A percentile compares a stretch with the other conserved stretches of the same genome.
Evolutionary conservation across 2,329 filamentous ascomycete species (phyloP).

Genomic region (Colletotrichum musae): DNA sequence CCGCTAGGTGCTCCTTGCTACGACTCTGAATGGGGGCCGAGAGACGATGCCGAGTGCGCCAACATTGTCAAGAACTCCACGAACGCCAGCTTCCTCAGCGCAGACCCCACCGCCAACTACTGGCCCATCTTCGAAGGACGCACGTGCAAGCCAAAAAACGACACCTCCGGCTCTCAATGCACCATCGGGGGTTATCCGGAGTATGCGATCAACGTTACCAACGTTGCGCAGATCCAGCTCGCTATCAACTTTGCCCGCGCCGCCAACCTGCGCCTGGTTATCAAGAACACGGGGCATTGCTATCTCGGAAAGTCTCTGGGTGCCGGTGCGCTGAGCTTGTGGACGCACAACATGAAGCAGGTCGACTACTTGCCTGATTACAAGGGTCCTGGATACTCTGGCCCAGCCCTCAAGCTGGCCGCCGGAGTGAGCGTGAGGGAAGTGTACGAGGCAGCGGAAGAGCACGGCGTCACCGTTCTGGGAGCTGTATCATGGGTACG

Average conservation of each 20-base stretch:
- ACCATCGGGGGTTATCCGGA: background rate
- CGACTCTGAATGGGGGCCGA: background rate
- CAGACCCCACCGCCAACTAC: background rate
- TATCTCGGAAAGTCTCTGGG: constrained; percentile 54
- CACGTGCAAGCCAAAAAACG: constrained; percentile 3
- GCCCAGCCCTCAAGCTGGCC: constrained; percentile 50
- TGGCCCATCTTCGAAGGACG: constrained; percentile 18
- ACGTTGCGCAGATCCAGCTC: background rate
- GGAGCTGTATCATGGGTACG: too few species aligned
- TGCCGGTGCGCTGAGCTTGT: constrained; percentile 52
- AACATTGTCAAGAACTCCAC: background rate
- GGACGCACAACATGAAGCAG: constrained; percentile 56
- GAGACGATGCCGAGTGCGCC: background rate
- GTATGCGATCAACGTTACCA: background rate
- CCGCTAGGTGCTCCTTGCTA: background rate
- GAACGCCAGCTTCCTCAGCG: constrained; percentile 1
- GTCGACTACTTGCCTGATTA: background rate
- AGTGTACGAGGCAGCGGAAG: constrained; percentile 41
- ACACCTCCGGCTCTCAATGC: background rate
- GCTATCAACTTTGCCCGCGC: constrained; percentile 57
- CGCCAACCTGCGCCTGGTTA: constrained; percentile 63
- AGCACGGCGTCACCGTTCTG: too few species aligned
- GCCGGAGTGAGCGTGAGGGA: constrained; percentile 63
- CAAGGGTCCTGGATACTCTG: background rate
- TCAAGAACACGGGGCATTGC: constrained; percentile 66